A percentile compares a stretch with the other conserved stretches of the same genome.
Evolutionary conservation across 1,284 basidiomycete species (phyloP).

Genomic region (Heterobasidion irregulare): DNA sequence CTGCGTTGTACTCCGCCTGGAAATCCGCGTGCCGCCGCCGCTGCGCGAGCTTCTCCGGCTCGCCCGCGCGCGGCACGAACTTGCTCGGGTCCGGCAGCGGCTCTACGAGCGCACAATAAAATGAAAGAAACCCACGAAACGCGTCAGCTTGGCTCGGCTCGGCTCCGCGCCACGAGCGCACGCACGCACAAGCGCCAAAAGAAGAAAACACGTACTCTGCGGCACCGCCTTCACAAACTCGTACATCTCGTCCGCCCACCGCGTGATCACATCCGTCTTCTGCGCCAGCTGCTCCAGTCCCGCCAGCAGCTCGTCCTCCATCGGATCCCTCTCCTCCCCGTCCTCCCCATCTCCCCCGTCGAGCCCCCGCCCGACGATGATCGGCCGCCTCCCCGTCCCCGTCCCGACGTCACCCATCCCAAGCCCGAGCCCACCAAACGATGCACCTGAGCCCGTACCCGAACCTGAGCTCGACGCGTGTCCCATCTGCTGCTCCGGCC

Average conservation of each 20-base stretch:
- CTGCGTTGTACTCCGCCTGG: conserved; percentile 72
- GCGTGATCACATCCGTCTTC: conserved; percentile 89
- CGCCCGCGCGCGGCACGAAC: conserved; percentile 62
- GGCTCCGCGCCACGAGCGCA: no score
- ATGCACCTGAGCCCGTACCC: neutral
- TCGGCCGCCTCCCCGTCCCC: neutral
- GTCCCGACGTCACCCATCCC: conserved; percentile 14
- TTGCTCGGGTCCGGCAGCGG: conserved; percentile 68
- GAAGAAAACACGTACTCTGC: conserved; percentile 46
- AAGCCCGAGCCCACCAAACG: conserved; percentile 19
- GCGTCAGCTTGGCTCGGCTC: neutral
- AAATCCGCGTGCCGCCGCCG: conserved; percentile 59
- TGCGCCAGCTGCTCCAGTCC: conserved; percentile 85
- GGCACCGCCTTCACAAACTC: conserved; percentile 72
- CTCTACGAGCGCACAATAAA: conserved; percentile 31
- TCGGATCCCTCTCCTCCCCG: conserved; percentile 47
- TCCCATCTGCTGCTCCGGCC: neutral
- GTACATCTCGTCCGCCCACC: conserved; percentile 92
- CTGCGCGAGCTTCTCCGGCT: conserved; percentile 59
- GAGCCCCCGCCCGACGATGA: conserved; percentile 6
- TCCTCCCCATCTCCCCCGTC: conserved; percentile 5
- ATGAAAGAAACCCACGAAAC: neutral
- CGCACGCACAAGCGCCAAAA: no score
- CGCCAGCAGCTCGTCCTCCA: conserved; percentile 74
- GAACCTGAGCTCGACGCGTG: neutral